Evolutionary conservation across 179 eudicot species (phyloP), one percentile per base, ranked within the genome.

Genomic region (Spergularia azorica): DNA sequence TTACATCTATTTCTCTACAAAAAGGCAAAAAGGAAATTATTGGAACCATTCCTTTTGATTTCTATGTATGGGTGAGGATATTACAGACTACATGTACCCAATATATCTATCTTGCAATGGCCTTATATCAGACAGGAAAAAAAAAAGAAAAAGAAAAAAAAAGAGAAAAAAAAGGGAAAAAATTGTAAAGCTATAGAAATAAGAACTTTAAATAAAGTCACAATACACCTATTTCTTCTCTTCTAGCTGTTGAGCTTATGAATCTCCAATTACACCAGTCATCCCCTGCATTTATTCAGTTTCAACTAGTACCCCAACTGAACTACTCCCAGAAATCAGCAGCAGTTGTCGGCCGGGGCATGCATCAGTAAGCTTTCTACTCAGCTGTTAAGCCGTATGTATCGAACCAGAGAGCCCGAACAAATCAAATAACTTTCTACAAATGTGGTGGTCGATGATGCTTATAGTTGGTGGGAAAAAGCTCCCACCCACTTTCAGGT

Each of bases 401-500:
- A 76, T 20, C 39, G 65, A 46, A 38, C 60, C 64, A 16, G 76
- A 26, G 32, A 26, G 32, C 32, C 32, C 32, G 32, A 26, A 50
- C 50, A 74, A 77, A 26, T 26, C 32, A 12, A 67, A 13, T 51
- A 67, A 26, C 68, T 79, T 77, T 85, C 86, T 85, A 85, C 81
- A 83, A 72, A 70, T 77, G 82, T 55, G 93, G 90, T 50, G 95
- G 95, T 52, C 83, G 88, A 67, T 86, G 90, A 62, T 84, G 96
- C 73, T 80, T 91, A 78, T 79, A 79, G 85, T 79, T 84, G 18
- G 79, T 77, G 6, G 88, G 87, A 75, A 65, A 87, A 15, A 76
- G 51, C 55, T 94, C 94, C 92, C 94, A 89, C 55, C 96, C 92
- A 32, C 84, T 85, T 15, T 94, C 96, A 1, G 92, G 92, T 80